Evolutionary conservation across 768 basidiomycete genomes (phyloP), one percentile per base, ranked within the genome.

Genomic region (Lyophyllum semitale): DNA sequence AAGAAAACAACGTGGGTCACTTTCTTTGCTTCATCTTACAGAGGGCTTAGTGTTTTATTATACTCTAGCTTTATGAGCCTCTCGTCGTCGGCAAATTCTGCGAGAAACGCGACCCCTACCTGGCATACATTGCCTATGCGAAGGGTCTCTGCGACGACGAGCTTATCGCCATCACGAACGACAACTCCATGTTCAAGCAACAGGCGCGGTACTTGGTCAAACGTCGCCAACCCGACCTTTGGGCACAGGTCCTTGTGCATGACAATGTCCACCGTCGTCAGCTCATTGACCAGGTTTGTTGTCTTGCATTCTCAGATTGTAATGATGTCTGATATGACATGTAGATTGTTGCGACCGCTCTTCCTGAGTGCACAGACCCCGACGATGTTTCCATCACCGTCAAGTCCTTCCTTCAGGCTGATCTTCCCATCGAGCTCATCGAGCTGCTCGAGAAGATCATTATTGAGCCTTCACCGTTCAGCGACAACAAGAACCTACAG

Each of bases 161-260:
- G 72, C 83, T 99, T 56, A 95, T 99, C 66, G 71, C 85, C 20
- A 96, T 99, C 70, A 98, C 97, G 45, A 98, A 98, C 68, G 95
- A 96, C 61, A 99, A 99, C 77, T 88, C 95, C 12, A 99, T 99
- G 97, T 99, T 95, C 84, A 99, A 98, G 75, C 96, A 99, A 66
- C 97, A 98, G 73, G 93, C 97, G 49, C 89, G 97, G 26, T 99
- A 99, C 74, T 85, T 99, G 54, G 92, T 98, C 67, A 97, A 95
- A 74, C 88, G 97, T 63, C 92, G 97, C 58, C 87, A 93, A 58
- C 85, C 91, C 15, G 97, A 98, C 58, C 84, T 99, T 27, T 99
- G 97, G 97, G 85, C 89, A 1, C 94, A 98, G 73, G 97, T 99
- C 32, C 87, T 99, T 52, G 79, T 84, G 11, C 80, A 84, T 3